phyloP scores from a whole-genome alignment of 2,329 filamentous ascomycete genomes.

The Furcasterigmium furcatum region DNA sequence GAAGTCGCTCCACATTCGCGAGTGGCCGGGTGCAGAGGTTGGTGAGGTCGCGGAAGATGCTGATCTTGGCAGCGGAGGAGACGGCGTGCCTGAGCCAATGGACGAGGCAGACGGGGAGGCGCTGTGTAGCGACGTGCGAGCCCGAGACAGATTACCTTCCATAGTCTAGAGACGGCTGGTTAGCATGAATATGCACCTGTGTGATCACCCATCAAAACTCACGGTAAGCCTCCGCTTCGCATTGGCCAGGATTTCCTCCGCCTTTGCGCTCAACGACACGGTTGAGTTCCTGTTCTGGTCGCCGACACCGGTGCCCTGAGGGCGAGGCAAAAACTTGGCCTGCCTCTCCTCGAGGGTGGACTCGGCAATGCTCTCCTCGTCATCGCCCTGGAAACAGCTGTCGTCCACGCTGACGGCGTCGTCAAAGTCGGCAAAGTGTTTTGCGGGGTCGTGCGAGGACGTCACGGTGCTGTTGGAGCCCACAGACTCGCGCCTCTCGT shows the following conservation, averaged over 20 bases:
- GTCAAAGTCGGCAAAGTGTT: slow-evolving; percentile 59
- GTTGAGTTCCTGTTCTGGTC: slow-evolving; percentile 57
- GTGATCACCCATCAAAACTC: slow-evolving; percentile 29
- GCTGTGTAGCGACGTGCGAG: slow-evolving; percentile 63
- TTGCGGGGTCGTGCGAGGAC: slow-evolving; percentile 44
- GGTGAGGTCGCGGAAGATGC: slow-evolving; percentile 15
- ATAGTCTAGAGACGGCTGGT: slow-evolving; percentile 63
- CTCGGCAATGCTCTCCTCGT: slow-evolving; percentile 63
- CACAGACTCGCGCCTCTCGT: slow-evolving; percentile 51
- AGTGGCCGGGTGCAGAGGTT: slow-evolving; percentile 42
- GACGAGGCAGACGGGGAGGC: slow-evolving; percentile 30
- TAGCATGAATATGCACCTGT: slow-evolving; percentile 10
- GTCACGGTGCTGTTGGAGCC: slow-evolving; percentile 62
- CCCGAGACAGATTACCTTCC: slow-evolving; percentile 85
- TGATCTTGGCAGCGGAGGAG: slow-evolving; percentile 42
- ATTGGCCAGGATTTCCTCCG: slow-evolving; percentile 88
- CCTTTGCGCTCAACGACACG: slow-evolving; percentile 73
- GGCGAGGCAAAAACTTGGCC: slow-evolving; percentile 18
- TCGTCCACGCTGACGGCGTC: slow-evolving; percentile 60
- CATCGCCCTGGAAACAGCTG: slow-evolving; percentile 64
- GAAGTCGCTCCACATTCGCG: slow-evolving; percentile 60
- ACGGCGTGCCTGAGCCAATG: slow-evolving; percentile 46
- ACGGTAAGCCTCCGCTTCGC: slow-evolving; percentile 87
- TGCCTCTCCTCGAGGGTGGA: slow-evolving; percentile 47
- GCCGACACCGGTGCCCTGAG: slow-evolving; percentile 18